Base-by-base conservation (phyloP, 2,329 filamentous ascomycete species). In the Ceratocystis cubensis region DNA sequence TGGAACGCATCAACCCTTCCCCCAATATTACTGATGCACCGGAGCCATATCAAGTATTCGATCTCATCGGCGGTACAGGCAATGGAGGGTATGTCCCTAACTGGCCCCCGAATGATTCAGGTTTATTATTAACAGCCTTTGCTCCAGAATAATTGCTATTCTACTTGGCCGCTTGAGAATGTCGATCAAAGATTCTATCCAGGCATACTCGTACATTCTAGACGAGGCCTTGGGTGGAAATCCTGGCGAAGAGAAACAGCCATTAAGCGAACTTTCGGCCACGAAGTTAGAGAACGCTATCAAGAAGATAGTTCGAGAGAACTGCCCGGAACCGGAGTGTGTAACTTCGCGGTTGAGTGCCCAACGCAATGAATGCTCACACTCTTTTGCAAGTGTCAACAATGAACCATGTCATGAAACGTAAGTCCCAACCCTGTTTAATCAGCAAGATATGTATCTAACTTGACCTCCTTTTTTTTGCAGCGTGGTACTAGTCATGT, bases 11-110 rank as follows among this genome's bases (percentile, higher is more conserved):
- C 1, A 59, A 44, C 67, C 1, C 46, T 46, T 22, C 63, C 65
- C 5, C 65, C 69, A 13, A 28, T 28, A 69, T 71, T 5, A 30
- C 65, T 20, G 46, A 70, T 22, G 33, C 69, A 3, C 72, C 71
- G 5, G 69, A 53, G 48, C 73, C 72, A 33, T 71, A 70, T 59
- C 71, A 74, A 30, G 65, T 69, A 41, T 74, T 73, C 63, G 70
- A 74, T 25, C 65, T 74, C n/a, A 72, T 74, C 50, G 73, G 72
- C 50, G 73, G 72, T 22, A 74, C 72, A 22, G 72, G 72, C 64
- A 73, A 72, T 1, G 71, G 73, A 53, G 71, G 72, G 71, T 72
- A 64, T 28, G 66, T 46, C 17, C 6, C 45, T n/a, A 28, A 30
- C 20, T 22, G 33, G 25, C 25, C 25, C 25, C 25, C 25, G 3